Evolutionary conservation across 2,329 filamentous ascomycete species (phyloP), one percentile per base, ranked within the genome.

Genomic region (Penicillium expansum): DNA sequence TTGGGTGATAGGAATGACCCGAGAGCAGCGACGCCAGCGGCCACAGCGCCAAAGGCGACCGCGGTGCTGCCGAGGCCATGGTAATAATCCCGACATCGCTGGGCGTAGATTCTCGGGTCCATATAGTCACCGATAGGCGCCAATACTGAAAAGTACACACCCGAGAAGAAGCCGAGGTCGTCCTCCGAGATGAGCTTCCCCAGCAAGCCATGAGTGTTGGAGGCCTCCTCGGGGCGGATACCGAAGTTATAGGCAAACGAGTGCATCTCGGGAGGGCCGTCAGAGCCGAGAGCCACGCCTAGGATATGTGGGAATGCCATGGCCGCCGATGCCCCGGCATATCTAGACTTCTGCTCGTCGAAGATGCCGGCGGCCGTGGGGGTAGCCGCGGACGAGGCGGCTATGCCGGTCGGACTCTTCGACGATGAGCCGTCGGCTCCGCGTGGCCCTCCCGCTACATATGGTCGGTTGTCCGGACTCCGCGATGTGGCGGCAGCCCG

Each of bases 231-330:
- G 0, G 68, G 68, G 9, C 68, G 67, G 32, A 70, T 65, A 9
- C 69, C 69, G 56, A 71, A 71, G 58, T 69, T 71, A 57, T 69
- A 70, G 5, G 69, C 67, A n/a, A 66, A 63, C 1, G 69, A 69
- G 3, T 55, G 42, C 32, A 62, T 61, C 41, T 68, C 66, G 2
- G 69, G 68, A 55, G 66, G 67, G 27, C 41, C 63, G 37, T 66
- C 57, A 11, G 67, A 67, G 1, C 68, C 68, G 9, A 70, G 61
- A 58, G 66, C 62, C 52, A 63, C 37, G 13, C 68, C 63, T 18
- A 71, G 43, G 16, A 71, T 60, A 27, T 70, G 67, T 20, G 68
- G 68, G 20, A 71, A 71, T 29, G 66, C 66, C 67, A 66, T 71
- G 48, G 68, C 68, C 16, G 67, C 68, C 3, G 68, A 71, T 51